These are phyloP conservation scores for Globisporangium lucens DNA, from an alignment of 352 stramenopile species.

Conservation along the genomic window DNA sequence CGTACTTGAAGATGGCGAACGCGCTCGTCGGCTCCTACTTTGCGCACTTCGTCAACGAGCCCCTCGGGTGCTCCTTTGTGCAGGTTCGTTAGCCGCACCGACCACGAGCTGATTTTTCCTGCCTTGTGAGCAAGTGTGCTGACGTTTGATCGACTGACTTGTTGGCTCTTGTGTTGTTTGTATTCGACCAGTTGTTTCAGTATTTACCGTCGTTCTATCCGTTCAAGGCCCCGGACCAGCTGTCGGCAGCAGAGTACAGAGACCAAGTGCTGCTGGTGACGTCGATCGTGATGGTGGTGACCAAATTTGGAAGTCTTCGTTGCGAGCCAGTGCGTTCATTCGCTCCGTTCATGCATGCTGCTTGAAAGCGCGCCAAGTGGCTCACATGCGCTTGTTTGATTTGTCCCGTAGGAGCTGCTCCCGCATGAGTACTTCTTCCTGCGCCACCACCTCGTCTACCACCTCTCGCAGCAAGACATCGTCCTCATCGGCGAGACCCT, in stretches of 20 bases:
- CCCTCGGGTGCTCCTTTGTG: slow-evolving; percentile 58
- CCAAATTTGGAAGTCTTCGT: slow-evolving; percentile 69
- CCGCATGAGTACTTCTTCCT: slow-evolving; percentile 91
- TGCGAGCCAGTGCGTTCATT: slow-evolving; percentile 50
- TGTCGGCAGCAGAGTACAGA: slow-evolving; percentile 65
- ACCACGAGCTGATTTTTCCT: background rate
- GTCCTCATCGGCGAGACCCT: slow-evolving; percentile 68
- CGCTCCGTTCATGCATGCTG: too few species aligned
- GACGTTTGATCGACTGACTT: background rate
- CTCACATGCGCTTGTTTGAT: background rate
- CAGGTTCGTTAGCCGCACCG: slow-evolving; percentile 28
- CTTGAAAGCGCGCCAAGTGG: too few species aligned
- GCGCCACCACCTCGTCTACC: slow-evolving; percentile 73
- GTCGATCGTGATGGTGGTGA: slow-evolving; percentile 86
- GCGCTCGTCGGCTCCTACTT: slow-evolving; percentile 70
- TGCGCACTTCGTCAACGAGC: slow-evolving; percentile 52
- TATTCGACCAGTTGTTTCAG: slow-evolving; percentile 55
- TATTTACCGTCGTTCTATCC: slow-evolving; percentile 75
- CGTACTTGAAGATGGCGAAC: slow-evolving; percentile 60
- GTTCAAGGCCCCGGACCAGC: slow-evolving; percentile 70
- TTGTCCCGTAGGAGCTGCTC: slow-evolving; percentile 68
- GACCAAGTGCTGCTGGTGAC: slow-evolving; percentile 83
- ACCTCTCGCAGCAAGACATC: slow-evolving; percentile 74
- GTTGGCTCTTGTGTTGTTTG: slow-evolving; percentile 9
- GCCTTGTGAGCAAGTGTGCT: background rate